Percentiles rank a stretch among this genome's conserved stretches.
Evolutionary conservation across 257 asterid genomes (phyloP).

Genomic region (Solanum ossicruentum): DNA sequence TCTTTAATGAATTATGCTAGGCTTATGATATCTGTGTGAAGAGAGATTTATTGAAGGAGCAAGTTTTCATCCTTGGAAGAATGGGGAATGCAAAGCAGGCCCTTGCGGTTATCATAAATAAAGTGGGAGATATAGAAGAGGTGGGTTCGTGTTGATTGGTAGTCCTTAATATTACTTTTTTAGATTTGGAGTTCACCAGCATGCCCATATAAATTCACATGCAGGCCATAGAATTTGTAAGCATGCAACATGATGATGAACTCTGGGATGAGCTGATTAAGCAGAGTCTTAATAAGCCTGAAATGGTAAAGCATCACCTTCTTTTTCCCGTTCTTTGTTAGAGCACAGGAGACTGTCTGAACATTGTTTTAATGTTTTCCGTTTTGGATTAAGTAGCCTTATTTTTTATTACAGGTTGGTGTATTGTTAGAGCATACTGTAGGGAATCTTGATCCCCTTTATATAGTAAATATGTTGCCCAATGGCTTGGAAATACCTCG

Average conservation of each 20-base stretch:
- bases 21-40: slow-evolving; percentile 83
- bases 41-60: slow-evolving; percentile 67
- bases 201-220: slow-evolving; percentile 9
- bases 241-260: slow-evolving; percentile 92
- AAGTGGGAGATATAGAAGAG: slow-evolving; percentile 89
- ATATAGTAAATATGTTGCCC: slow-evolving; percentile 83
- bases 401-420: slow-evolving; percentile 53
- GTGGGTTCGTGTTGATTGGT: slow-evolving; percentile 23
- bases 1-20: slow-evolving; percentile 23
- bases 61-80: slow-evolving; percentile 96
- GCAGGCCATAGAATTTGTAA: slow-evolving; percentile 96
- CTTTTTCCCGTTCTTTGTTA: background rate
- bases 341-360: background rate
- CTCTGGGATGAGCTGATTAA: slow-evolving; percentile 96
- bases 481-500: slow-evolving; percentile 95
- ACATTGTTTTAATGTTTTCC: background rate
- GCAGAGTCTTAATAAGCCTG: slow-evolving; percentile 90
- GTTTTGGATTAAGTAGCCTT: background rate
- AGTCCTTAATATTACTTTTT: background rate
- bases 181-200: slow-evolving; percentile 5
- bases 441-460: slow-evolving; percentile 97
- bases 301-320: slow-evolving; percentile 54
- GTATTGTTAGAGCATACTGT: slow-evolving; percentile 94
- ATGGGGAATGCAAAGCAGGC: slow-evolving; percentile 96
- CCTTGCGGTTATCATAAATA: slow-evolving; percentile 77